Conservation (phyloP, 2,329 filamentous ascomycete species). For the Periglandula ipomoeae region DNA sequence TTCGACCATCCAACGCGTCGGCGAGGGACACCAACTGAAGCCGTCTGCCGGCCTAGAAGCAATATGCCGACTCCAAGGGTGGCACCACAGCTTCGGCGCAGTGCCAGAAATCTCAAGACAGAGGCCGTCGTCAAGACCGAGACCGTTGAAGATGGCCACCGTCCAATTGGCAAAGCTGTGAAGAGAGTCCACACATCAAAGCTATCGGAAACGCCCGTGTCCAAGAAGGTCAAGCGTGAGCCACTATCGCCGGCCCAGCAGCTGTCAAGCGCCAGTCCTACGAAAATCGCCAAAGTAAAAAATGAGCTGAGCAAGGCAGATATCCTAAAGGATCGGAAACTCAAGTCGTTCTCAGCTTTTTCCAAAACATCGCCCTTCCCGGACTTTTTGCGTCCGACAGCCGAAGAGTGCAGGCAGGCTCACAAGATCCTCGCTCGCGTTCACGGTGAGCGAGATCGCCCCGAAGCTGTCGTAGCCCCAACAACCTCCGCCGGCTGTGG, state of each 20-base stretch:
- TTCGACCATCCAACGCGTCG: too few species aligned
- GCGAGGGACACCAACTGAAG: too few species aligned
- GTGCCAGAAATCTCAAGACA: slow-evolving; percentile 2
- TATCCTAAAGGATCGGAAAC: slow-evolving; percentile 30
- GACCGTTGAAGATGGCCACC: not conserved
- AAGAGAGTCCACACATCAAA: slow-evolving; percentile 21
- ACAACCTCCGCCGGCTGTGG: slow-evolving; percentile 55
- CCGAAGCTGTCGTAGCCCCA: slow-evolving; percentile 52
- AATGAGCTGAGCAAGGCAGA: slow-evolving; percentile 9
- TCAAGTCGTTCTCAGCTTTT: slow-evolving; percentile 32
- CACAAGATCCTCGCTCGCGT: slow-evolving; percentile 52
- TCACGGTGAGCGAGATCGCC: slow-evolving; percentile 56
- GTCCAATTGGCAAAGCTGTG: not conserved
- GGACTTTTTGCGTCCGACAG: slow-evolving; percentile 54
- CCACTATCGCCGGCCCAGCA: not conserved
- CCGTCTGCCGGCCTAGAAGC: too few species aligned
- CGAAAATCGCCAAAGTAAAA: not conserved
- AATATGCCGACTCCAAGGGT: not conserved
- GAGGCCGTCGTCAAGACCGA: not conserved
- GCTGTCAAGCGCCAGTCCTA: not conserved
- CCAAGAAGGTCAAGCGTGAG: slow-evolving; percentile 8
- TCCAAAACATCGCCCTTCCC: slow-evolving; percentile 52
- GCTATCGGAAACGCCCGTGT: not conserved
- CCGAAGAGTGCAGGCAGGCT: slow-evolving; percentile 60
- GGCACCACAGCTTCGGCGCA: slow-evolving; percentile 4